Conservation (phyloP, 306 rosid species). For the Prosopis cineraria region DNA sequence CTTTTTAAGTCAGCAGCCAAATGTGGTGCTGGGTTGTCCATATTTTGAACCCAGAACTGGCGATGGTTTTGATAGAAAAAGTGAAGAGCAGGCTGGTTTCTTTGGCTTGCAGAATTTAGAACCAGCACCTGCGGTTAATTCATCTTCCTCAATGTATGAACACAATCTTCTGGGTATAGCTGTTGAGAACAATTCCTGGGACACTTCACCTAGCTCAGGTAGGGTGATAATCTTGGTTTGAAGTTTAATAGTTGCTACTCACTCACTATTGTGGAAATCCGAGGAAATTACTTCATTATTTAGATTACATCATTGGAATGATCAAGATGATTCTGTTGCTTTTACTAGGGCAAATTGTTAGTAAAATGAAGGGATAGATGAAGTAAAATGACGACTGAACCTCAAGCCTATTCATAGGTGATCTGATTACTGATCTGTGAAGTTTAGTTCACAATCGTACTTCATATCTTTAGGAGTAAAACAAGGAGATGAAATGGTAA, state of each 20-base stretch:
- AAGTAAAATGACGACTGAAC: conserved; percentile 1
- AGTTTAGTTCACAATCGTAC: neutral
- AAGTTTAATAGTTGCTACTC: neutral
- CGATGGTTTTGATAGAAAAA: conserved; percentile 40
- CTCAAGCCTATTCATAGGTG: neutral
- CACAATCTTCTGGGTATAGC: conserved; percentile 45
- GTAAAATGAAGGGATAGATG: conserved; percentile 23
- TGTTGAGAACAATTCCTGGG: conserved; percentile 44
- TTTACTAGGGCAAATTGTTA: neutral
- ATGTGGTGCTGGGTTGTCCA: conserved; percentile 63
- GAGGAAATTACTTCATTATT: neutral
- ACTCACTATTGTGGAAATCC: neutral
- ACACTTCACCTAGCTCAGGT: conserved; percentile 55
- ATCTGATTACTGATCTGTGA: neutral
- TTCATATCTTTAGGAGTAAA: neutral
- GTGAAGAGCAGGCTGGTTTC: conserved; percentile 45
- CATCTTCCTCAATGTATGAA: conserved; percentile 59
- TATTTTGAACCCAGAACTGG: conserved; percentile 60
- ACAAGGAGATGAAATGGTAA: neutral
- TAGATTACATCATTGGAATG: neutral
- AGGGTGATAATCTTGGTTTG: neutral
- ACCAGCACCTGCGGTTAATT: conserved; percentile 62
- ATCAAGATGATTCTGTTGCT: neutral
- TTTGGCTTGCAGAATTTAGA: conserved; percentile 57
- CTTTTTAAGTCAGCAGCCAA: conserved; percentile 66